These are phyloP conservation scores for Solanum phureja DNA, from an alignment of 257 asterid species.

Conservation along the genomic window DNA sequence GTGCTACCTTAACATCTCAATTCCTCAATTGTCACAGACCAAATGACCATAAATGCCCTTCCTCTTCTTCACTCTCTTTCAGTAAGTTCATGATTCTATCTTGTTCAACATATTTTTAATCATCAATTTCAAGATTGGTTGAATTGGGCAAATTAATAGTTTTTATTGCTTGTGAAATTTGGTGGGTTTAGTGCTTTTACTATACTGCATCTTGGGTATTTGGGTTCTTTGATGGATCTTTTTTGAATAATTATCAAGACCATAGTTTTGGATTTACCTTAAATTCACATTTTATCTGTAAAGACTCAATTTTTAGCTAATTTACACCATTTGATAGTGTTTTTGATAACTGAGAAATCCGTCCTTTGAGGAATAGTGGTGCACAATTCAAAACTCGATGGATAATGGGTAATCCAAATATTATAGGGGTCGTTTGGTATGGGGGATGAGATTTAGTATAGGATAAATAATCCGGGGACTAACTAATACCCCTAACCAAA, in stretches of 20 bases:
- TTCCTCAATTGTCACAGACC: background rate
- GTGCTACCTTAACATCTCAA: background rate
- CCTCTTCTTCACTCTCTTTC: background rate
- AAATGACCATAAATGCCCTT: background rate
- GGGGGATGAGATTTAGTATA: background rate
- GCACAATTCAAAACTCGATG: background rate
- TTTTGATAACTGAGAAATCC: background rate
- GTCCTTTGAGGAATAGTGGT: background rate
- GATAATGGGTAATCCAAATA: background rate
- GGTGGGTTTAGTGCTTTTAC: background rate
- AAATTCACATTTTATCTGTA: background rate
- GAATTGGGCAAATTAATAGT: background rate
- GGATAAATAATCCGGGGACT: background rate
- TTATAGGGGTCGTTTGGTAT: background rate
- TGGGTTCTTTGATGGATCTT: background rate
- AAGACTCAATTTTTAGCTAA: background rate
- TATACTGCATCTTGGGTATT: background rate
- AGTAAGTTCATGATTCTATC: background rate
- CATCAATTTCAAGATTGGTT: background rate
- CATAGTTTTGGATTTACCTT: background rate
- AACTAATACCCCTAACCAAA: background rate
- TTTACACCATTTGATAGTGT: background rate
- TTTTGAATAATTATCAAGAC: background rate
- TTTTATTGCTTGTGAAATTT: background rate
- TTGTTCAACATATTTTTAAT: background rate